Evolutionary conservation across 345 rosid genomes (phyloP), one percentile per base, ranked within the genome.

Genomic region (Populus ilicifolia): DNA sequence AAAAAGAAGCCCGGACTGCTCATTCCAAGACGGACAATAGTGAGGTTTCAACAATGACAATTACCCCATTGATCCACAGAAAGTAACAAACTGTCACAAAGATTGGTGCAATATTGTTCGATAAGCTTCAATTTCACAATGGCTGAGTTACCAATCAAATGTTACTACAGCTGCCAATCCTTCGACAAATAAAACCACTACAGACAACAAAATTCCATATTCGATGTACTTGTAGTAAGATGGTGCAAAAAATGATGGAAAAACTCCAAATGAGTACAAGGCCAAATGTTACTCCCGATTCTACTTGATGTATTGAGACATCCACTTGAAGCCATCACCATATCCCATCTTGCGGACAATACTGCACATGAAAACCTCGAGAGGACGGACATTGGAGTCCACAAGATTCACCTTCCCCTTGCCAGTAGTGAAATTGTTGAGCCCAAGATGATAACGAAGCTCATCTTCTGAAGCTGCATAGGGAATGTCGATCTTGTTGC

Each of bases 291-390:
- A 13, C 46, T 44, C 62, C 30, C 20, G n/a, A 23, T 75, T 77
- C 88, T 89, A 89, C 73, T 89, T 89, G 86, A 89, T 87, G 72
- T 89, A 87, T 30, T 89, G 92, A n/a, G 90, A 89, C 67, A 87
- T 79, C 90, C 92, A 87, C 84, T 86, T 84, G 88, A 89, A 89
- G 73, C 92, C 92, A 27, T 89, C 90, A 0, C 92, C 90, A 35
- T 89, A 89, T 30, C 90, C 92, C 90, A 89, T 89, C 85, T 86
- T 89, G 56, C 90, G 88, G 50, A 89, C 88, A 0, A 89, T 87
- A 78, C 89, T 87, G 85, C 92, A 89, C 92, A 89, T 89, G 81
- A 87, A 89, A 71, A 89, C 89, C 74, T 87, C 88, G 0, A 89
- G 85, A 17, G 92, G 85, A 30, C 88, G 84, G 13, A 89, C 88